These are phyloP conservation scores for Fagopyrum tataricum DNA, from an alignment of 148 eudicot species.

Conservation along the genomic window DNA sequence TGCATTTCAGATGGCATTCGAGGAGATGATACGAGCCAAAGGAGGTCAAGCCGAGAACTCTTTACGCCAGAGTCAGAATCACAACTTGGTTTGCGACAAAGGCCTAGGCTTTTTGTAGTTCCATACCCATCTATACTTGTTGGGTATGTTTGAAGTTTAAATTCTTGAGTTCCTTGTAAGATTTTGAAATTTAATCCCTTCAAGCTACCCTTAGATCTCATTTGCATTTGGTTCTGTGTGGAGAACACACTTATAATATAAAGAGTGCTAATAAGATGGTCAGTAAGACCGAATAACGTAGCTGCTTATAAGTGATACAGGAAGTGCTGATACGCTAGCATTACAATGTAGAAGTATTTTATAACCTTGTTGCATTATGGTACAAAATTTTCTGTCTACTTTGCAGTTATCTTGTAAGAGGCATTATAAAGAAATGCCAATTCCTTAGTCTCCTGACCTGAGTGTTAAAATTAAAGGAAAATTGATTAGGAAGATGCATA, in stretches of 20 bases:
- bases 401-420: background rate
- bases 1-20: slow-evolving; percentile 56
- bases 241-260: background rate
- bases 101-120: slow-evolving; percentile 59
- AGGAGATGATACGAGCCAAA: slow-evolving; percentile 57
- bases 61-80: slow-evolving; percentile 55
- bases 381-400: background rate
- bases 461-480: background rate
- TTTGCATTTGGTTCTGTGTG: background rate
- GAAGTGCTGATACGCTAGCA: background rate
- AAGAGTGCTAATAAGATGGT: background rate
- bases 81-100: slow-evolving; percentile 45
- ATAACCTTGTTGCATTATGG: background rate
- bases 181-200: background rate
- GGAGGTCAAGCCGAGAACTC: slow-evolving; percentile 52
- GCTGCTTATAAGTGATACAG: too few species aligned
- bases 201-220: background rate
- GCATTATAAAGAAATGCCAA: background rate
- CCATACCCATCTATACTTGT: slow-evolving; percentile 86
- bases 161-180: background rate
- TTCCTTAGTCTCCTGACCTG: background rate
- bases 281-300: background rate
- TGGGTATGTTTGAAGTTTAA: slow-evolving; percentile 45
- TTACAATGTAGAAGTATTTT: background rate
- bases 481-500: background rate